Base-by-base conservation (phyloP, 352 stramenopile genomes). In the Globisporangium cylindrosporum region DNA sequence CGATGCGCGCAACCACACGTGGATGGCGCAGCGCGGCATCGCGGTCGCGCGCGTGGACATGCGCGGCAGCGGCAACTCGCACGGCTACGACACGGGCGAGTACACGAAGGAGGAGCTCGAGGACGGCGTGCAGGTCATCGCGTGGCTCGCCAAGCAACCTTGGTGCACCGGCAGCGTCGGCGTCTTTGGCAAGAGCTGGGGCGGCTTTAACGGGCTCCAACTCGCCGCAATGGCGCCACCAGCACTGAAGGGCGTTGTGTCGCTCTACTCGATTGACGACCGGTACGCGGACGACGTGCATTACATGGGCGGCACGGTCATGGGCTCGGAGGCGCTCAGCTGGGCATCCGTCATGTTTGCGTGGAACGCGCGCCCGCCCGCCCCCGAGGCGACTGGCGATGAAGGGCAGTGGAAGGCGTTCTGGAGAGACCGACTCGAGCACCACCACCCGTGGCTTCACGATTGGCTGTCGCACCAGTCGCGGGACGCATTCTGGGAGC, bases 231-330 rank as follows among this genome's bases (percentile, higher is more conserved):
- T 81, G 65, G 62, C 61, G 1, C 76, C 76, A 1, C 70, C 76
- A 7, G 76, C 76, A 55, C 76, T 84, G 59, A 73, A 72, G 15
- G 76, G 78, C 0, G 74, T 86, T 46, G 70, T 83, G 9, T 86
- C 78, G 55, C 74, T 86, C 46, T 84, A 86, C 69, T 86, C 76
- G 22, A 86, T 82, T 56, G 78, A 86, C 66, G 78, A 86, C 69
- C 76, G 78, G 8, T 84, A 83, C 58, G 74, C 78, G 0, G 76
- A 86, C 58, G 78, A 86, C 9, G 74, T 86, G 41, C 78, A 86
- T 69, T 86, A 83, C 68, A 76, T 80, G 72, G 74, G 72, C 29
- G 78, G 78, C 36, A 59, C 74, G 20, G 63, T 86, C 34, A 64
- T 86, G 36, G 78, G 76, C 24, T 84, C 78, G 6, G 78, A 86